Conservation (phyloP, 2,329 filamentous ascomycete genomes). For the Tothia fuscella region DNA sequence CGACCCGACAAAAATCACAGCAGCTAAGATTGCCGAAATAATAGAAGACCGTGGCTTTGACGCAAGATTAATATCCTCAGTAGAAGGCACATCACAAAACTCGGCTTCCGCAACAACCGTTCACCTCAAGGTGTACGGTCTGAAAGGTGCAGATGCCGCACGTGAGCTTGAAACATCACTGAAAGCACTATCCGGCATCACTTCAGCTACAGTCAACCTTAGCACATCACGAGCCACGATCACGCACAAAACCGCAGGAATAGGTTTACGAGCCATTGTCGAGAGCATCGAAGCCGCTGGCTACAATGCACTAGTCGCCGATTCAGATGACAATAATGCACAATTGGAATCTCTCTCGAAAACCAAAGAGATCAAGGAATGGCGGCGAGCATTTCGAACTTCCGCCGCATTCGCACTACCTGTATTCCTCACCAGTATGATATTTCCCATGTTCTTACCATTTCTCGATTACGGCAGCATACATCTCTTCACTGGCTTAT, state of each 20-base stretch:
- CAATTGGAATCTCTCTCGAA: slow-evolving; percentile 93
- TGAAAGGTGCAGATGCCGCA: slow-evolving; percentile 60
- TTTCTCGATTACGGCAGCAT: slow-evolving; percentile 64
- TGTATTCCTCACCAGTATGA: slow-evolving; percentile 86
- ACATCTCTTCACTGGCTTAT: slow-evolving; percentile 61
- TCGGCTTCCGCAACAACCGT: slow-evolving; percentile 48
- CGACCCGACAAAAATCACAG: slow-evolving; percentile 56
- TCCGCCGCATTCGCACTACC: slow-evolving; percentile 76
- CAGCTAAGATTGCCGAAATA: slow-evolving; percentile 64
- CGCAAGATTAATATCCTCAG: slow-evolving; percentile 67
- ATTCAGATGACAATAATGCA: slow-evolving; percentile 90
- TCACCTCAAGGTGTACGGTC: slow-evolving; percentile 76
- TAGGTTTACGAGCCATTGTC: slow-evolving; percentile 73
- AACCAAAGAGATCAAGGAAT: slow-evolving; percentile 90
- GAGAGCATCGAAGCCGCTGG: slow-evolving; percentile 70
- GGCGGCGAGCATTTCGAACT: slow-evolving; percentile 67
- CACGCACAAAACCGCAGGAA: slow-evolving; percentile 55
- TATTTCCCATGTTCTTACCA: slow-evolving; percentile 76
- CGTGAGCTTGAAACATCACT: slow-evolving; percentile 59
- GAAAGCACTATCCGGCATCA: slow-evolving; percentile 54
- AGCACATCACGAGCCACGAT: slow-evolving; percentile 63
- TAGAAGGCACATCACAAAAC: slow-evolving; percentile 45
- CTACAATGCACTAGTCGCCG: slow-evolving; percentile 79
- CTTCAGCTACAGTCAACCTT: slow-evolving; percentile 60
- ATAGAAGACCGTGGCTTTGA: slow-evolving; percentile 90